phyloP scores from a whole-genome alignment of 768 basidiomycete species.

The Pisolithus tinctorius region DNA sequence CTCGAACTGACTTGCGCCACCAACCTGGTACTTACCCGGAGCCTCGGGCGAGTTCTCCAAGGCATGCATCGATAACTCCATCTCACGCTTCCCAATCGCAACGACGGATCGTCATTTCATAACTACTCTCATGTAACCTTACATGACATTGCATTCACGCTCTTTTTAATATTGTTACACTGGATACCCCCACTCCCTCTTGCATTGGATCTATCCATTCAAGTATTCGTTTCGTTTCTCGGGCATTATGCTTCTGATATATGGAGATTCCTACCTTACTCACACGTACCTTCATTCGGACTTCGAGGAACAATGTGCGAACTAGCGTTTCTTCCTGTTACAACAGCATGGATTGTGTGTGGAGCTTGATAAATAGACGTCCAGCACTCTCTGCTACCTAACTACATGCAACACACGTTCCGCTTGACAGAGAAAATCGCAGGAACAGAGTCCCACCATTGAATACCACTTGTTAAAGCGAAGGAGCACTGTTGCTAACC shows the following conservation, averaged over 20 bases:
- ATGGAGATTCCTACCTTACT: neutral
- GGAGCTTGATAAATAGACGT: too few relatives aligned
- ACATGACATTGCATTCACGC: constrained; percentile 7
- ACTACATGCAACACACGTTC: constrained; percentile 12
- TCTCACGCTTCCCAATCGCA: constrained; percentile 9
- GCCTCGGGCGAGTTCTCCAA: neutral
- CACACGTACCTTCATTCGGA: constrained; percentile 9
- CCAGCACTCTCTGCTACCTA: too few relatives aligned
- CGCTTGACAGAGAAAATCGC: neutral
- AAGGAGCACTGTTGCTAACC: constrained; percentile 29
- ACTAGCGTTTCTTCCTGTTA: constrained; percentile 3
- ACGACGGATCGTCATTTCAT: constrained; percentile 17
- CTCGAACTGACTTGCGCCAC: constrained; percentile 4
- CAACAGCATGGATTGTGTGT: neutral
- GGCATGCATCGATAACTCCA: constrained; percentile 14
- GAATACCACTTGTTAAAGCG: too few relatives aligned
- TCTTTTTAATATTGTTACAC: constrained; percentile 18
- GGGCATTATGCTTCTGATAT: neutral
- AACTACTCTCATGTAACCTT: constrained; percentile 11
- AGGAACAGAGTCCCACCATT: neutral
- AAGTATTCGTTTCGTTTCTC: neutral
- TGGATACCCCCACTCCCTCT: constrained; percentile 20
- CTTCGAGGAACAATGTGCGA: constrained; percentile 10
- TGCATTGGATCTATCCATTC: neutral
- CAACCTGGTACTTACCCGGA: neutral